phyloP scores from a whole-genome alignment of 805 yeast species.

The Lipomyces kockii region DNA sequence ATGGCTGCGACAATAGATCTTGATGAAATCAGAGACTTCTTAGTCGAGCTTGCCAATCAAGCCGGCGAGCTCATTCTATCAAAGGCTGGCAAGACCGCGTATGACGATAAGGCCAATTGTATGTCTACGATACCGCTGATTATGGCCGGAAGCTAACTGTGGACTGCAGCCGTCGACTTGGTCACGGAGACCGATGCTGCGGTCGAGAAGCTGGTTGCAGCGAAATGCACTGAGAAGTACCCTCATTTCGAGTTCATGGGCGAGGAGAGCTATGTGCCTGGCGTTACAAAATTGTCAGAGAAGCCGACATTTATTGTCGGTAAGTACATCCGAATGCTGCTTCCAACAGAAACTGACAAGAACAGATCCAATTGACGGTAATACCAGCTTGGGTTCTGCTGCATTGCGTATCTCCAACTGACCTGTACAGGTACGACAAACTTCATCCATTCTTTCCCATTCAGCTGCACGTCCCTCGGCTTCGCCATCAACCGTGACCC shows the following conservation, averaged over 20 bases:
- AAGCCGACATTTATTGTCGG: constrained; percentile 68
- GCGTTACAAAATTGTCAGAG: constrained; percentile 52
- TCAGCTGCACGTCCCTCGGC: constrained; percentile 65
- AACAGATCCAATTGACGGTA: constrained; percentile 40
- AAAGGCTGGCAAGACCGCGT: constrained; percentile 54
- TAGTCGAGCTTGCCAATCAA: constrained; percentile 50
- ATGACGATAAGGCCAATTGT: constrained; percentile 60
- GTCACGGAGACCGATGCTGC: constrained; percentile 65
- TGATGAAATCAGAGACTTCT: constrained; percentile 46
- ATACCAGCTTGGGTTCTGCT: neutral
- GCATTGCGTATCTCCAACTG: too few relatives aligned
- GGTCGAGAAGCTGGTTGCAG: constrained; percentile 54
- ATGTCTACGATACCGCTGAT: neutral
- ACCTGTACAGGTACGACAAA: constrained; percentile 58
- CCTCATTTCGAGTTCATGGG: constrained; percentile 63
- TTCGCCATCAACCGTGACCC: constrained; percentile 55
- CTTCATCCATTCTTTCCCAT: constrained; percentile 66
- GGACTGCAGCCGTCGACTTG: constrained; percentile 54
- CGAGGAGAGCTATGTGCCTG: constrained; percentile 62
- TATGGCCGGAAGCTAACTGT: neutral
- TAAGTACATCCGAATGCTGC: constrained; percentile 44
- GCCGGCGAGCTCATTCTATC: constrained; percentile 57
- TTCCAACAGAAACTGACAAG: neutral
- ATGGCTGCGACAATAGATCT: constrained; percentile 38
- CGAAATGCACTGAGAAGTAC: constrained; percentile 45